phyloP scores from a whole-genome alignment of 129 eudicot species.

The Flaveria robusta region DNA sequence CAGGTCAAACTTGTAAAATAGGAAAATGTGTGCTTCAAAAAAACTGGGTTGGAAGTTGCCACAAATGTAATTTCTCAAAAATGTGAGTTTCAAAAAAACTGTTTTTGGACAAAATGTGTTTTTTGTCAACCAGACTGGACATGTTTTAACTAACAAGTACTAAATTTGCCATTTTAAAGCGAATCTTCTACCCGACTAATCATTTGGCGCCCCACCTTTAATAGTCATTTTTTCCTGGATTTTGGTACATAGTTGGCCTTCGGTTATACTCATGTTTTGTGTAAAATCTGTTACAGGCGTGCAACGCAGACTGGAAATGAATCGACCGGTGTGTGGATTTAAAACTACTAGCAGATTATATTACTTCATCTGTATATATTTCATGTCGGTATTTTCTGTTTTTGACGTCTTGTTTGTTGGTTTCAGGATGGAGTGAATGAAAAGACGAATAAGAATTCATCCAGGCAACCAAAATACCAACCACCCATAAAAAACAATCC shows the following conservation, averaged over 20 bases:
- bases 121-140: neutral
- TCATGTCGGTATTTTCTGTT: neutral
- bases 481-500: slow-evolving; percentile 70
- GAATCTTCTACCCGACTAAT: no score
- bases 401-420: neutral
- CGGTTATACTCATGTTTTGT: slow-evolving; percentile 17
- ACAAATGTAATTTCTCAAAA: neutral
- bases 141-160: neutral
- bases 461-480: slow-evolving; percentile 63
- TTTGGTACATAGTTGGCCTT: neutral
- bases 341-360: neutral
- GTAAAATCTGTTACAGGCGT: slow-evolving; percentile 45
- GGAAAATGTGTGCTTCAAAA: neutral
- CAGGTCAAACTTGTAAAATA: neutral
- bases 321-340: slow-evolving; percentile 46
- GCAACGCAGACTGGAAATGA: slow-evolving; percentile 78
- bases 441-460: slow-evolving; percentile 45
- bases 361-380: neutral
- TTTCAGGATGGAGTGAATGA: slow-evolving; percentile 58
- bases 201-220: neutral
- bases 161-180: neutral
- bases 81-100: no score
- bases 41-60: neutral
- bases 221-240: neutral
- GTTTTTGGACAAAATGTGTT: no score